Evolutionary conservation across 345 rosid genomes (phyloP).

Genomic region (Leavenworthia alabamica): DNA sequence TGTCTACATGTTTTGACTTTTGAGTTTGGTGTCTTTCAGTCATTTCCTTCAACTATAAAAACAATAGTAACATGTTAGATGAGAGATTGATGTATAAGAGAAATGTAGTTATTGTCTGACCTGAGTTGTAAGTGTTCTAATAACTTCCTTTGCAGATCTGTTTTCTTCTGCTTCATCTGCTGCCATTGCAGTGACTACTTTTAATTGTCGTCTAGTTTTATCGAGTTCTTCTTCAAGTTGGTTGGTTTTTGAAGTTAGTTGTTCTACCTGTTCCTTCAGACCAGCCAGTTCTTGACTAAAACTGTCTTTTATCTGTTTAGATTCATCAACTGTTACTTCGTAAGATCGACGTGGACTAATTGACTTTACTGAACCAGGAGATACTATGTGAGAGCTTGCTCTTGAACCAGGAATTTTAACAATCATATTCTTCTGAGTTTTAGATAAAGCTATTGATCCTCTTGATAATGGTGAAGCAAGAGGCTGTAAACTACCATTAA

Average conservation of each 20-base stretch:
- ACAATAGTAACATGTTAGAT: not conserved
- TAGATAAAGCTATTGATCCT: constrained; percentile 30
- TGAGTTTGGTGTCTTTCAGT: constrained; percentile 40
- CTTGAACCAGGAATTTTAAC: constrained; percentile 38
- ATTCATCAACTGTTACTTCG: constrained; percentile 41
- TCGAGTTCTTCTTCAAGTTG: constrained; percentile 71
- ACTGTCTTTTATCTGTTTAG: constrained; percentile 44
- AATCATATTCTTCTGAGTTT: constrained; percentile 36
- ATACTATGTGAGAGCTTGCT: constrained; percentile 33
- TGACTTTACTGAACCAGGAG: constrained; percentile 46
- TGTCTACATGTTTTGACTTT: constrained; percentile 27
- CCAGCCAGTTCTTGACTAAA: constrained; percentile 45
- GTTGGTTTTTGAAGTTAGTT: constrained; percentile 48
- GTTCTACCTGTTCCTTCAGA: constrained; percentile 78
- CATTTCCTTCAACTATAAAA: constrained; percentile 63
- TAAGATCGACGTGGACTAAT: constrained; percentile 45
- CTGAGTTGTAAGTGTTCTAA: constrained; percentile 71
- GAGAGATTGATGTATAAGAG: not conserved
- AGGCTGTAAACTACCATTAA: constrained; percentile 33
- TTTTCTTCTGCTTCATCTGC: constrained; percentile 82
- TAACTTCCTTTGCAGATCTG: constrained; percentile 77
- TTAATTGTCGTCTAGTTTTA: constrained; percentile 52
- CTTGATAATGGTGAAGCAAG: constrained; percentile 31
- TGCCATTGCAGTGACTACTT: constrained; percentile 62
- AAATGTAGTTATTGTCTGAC: constrained; percentile 25